A percentile compares a stretch with the other conserved stretches of the same genome.
phyloP scores from a whole-genome alignment of 2,329 filamentous ascomycete species.

The Neoarthrinium moseri region DNA sequence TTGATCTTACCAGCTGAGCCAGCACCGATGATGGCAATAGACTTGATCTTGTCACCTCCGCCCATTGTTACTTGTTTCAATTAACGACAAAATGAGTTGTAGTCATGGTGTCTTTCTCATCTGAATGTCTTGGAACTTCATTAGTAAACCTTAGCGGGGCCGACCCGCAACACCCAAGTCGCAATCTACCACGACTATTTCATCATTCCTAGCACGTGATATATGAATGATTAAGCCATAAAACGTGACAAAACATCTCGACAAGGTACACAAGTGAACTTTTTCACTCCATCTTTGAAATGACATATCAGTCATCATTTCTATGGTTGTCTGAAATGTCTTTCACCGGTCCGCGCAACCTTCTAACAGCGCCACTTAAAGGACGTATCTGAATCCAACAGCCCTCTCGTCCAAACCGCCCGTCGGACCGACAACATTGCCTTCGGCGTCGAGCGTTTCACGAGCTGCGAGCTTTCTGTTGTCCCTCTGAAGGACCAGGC shows the following conservation, averaged over 20 bases:
- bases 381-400: conserved; percentile 28
- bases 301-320: no score
- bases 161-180: conserved; percentile 7
- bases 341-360: not conserved
- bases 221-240: conserved; percentile 1
- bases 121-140: not conserved
- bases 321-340: not conserved
- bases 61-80: conserved; percentile 12
- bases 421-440: conserved; percentile 7
- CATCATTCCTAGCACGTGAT: conserved; percentile 16
- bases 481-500: conserved; percentile 55
- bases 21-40: conserved; percentile 42
- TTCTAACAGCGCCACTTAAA: conserved; percentile 16
- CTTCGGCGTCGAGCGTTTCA: conserved; percentile 10
- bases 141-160: not conserved
- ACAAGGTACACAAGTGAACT: no score
- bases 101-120: no score
- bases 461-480: conserved; percentile 56
- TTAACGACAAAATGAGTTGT: not conserved
- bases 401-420: conserved; percentile 14
- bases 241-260: not conserved
- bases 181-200: conserved; percentile 13
- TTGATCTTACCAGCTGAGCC: conserved; percentile 37
- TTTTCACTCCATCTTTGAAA: no score
- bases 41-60: conserved; percentile 28